Evolutionary conservation across 192 early-diverging fungal species (phyloP).

Genomic region (Umbelopsis isabellina): DNA sequence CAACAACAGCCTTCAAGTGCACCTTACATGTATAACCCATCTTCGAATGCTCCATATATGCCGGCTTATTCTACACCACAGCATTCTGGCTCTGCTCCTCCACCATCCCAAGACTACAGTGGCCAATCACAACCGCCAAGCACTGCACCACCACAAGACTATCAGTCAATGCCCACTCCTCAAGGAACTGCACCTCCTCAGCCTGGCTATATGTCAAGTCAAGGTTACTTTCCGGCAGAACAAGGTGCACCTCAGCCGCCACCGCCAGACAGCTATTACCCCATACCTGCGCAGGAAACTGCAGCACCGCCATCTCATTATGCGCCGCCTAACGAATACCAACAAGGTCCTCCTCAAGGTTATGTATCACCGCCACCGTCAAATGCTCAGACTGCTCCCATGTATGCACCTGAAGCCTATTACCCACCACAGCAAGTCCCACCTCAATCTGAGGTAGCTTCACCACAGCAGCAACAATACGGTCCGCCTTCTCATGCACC

Average conservation of each 20-base stretch:
- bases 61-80: not conserved
- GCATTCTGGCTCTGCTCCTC: not conserved
- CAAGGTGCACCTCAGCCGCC: not conserved
- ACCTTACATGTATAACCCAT: not conserved
- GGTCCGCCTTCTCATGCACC: not conserved
- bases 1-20: not conserved
- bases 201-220: not conserved
- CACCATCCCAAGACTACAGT: not conserved
- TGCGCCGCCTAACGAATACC: constrained; percentile 14
- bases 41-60: not conserved
- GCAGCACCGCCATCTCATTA: not conserved
- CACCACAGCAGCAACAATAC: not conserved
- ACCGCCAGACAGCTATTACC: not conserved
- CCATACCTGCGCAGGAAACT: not conserved
- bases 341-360: not conserved
- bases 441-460: not conserved
- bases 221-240: not conserved
- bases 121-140: not conserved
- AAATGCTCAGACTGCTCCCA: not conserved
- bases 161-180: not conserved
- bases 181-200: not conserved
- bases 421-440: not conserved
- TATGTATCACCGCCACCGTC: constrained; percentile 13
- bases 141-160: not conserved
- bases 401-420: not conserved